Evolutionary conservation across 129 eudicot genomes (phyloP).

Genomic region (Heracleum sosnowskyi): DNA sequence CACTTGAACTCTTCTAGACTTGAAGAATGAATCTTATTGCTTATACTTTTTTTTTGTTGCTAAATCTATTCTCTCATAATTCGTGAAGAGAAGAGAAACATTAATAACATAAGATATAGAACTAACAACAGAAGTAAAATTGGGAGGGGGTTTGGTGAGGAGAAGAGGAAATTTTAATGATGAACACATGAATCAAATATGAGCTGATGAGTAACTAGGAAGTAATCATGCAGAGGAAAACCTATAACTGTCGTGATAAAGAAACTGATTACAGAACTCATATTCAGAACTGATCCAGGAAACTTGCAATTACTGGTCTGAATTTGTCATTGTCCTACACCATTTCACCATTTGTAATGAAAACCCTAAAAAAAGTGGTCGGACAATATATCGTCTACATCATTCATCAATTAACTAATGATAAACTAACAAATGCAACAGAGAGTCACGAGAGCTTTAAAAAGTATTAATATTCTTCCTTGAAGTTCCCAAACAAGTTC

Average conservation of each 20-base stretch:
- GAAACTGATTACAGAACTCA: background rate
- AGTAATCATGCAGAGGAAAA: background rate
- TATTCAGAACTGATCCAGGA: background rate
- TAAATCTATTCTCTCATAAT: too few species aligned
- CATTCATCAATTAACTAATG: too few species aligned
- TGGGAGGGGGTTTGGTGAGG: background rate
- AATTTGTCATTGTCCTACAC: background rate
- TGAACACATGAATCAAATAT: background rate
- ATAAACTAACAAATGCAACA: too few species aligned
- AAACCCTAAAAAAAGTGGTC: too few species aligned
- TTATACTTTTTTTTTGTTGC: too few species aligned
- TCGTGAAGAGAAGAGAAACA: background rate
- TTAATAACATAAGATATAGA: background rate
- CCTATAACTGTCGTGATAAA: background rate
- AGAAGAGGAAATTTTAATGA: background rate
- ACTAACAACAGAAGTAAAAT: background rate
- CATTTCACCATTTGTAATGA: background rate
- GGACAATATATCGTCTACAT: too few species aligned
- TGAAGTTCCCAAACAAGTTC: background rate
- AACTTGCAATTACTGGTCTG: background rate
- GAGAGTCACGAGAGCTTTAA: background rate
- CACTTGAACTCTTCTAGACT: background rate
- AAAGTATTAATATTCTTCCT: background rate
- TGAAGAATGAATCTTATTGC: background rate
- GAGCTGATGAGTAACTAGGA: background rate